Conservation (phyloP, 352 stramenopile genomes). For the Chloridella minuta region DNA sequence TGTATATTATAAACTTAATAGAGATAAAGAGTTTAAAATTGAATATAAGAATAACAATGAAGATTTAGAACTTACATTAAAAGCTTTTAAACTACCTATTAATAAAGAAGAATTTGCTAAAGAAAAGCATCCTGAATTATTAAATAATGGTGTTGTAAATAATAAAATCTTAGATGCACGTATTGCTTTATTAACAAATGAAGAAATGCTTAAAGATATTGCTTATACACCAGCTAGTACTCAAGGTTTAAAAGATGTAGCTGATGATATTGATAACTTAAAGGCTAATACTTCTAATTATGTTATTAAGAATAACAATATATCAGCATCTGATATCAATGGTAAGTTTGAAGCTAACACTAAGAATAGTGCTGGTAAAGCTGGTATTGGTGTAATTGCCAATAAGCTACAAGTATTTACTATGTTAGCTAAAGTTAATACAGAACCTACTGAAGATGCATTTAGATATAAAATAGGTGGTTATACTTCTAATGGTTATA, state of each 20-base stretch:
- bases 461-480: neutral
- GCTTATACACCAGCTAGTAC: slow-evolving; percentile 11
- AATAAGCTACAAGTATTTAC: no score
- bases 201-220: neutral
- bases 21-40: slow-evolving; percentile 7
- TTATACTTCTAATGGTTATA: slow-evolving; percentile 10
- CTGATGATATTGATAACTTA: neutral
- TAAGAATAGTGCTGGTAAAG: neutral
- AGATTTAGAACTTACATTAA: slow-evolving; percentile 5
- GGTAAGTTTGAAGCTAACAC: neutral
- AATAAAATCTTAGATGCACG: neutral
- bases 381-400: neutral
- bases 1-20: neutral
- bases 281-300: neutral
- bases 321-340: neutral
- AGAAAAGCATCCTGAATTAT: slow-evolving; percentile 9
- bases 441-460: slow-evolving; percentile 8
- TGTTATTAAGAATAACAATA: neutral
- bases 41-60: neutral
- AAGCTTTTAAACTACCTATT: slow-evolving; percentile 6
- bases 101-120: slow-evolving; percentile 4
- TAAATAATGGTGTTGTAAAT: neutral
- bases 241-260: neutral
- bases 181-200: neutral
- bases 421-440: neutral